Base-by-base conservation (phyloP, 768 basidiomycete species). In the Collybiopsis luxurians region DNA sequence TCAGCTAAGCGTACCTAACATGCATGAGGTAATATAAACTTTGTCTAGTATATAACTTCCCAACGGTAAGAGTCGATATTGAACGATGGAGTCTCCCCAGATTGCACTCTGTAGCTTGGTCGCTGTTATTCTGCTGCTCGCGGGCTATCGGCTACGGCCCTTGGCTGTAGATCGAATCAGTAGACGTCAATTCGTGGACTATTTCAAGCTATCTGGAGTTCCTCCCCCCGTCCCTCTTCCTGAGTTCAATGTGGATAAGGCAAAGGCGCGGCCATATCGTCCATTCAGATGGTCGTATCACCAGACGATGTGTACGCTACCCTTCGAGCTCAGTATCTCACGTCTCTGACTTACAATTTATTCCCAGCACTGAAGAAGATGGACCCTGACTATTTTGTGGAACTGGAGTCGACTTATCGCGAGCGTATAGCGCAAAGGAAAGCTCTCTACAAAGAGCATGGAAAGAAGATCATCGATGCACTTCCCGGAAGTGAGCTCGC, bases 311-410 rank as follows among this genome's bases (percentile, higher is more conserved):
- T 72, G 80, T 81, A 63, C 34, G 74, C 61, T n/a, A n/a, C 53
- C 5, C 15, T 38, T 26, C 28, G n/a, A n/a, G n/a, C n/a, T n/a
- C n/a, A n/a, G n/a, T n/a, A n/a, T n/a, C n/a, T n/a, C 47, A 36
- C 15, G n/a, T 7, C 24, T 34, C 4, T 28, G 28, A 13, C 19
- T 43, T 13, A 6, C 39, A 10, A 10, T 39, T 57, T 38, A 11
- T 26, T n/a, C 17, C 15, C 38, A 79, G 82, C 80, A 28, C 61
- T 83, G 24, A 74, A 73, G 66, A 72, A 67, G 43, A 69, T 83
- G 60, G 81, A 83, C 48, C 75, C 78, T 3, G 79, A 83, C 59
- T 81, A 75, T 67, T 82, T 80, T 79, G 66, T 83, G n/a, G 82
- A 83, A 56, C 71, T 83, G 15, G 80, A 83, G 59, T 79, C 77